A percentile compares a stretch with the other conserved stretches of the same genome.
These are phyloP conservation scores for Corymbia maculata DNA, from an alignment of 345 rosid genomes.

Conservation along the genomic window DNA sequence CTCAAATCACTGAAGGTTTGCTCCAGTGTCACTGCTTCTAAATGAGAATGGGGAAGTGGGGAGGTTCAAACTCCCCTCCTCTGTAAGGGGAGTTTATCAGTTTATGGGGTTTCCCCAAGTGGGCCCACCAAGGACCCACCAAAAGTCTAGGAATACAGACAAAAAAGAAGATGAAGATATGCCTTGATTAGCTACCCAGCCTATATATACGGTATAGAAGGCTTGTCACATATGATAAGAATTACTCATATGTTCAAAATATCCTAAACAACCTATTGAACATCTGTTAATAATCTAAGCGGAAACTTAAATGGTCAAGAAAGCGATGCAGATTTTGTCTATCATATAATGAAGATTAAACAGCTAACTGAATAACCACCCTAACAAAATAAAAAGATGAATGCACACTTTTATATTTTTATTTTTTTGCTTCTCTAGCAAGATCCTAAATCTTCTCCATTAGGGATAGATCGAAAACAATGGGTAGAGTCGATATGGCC, in stretches of 20 bases:
- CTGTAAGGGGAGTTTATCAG: not conserved
- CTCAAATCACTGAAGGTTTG: not conserved
- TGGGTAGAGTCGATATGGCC: not conserved
- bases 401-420: not conserved
- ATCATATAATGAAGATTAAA: not conserved
- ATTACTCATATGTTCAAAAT: not conserved
- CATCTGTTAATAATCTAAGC: not conserved
- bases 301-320: not conserved
- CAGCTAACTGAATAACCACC: not conserved
- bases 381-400: not conserved
- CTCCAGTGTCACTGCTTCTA: not conserved
- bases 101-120: no score
- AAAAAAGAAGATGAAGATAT: no score
- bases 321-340: not conserved
- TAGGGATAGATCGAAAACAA: not conserved
- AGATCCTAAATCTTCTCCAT: not conserved
- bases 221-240: not conserved
- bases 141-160: not conserved
- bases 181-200: not conserved
- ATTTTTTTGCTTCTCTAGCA: not conserved
- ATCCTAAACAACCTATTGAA: not conserved
- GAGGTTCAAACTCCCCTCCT: not conserved
- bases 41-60: not conserved
- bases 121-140: not conserved
- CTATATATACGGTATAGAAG: not conserved